phyloP scores from a whole-genome alignment of 1,284 basidiomycete genomes.

The Leccinum griseonigrum region DNA sequence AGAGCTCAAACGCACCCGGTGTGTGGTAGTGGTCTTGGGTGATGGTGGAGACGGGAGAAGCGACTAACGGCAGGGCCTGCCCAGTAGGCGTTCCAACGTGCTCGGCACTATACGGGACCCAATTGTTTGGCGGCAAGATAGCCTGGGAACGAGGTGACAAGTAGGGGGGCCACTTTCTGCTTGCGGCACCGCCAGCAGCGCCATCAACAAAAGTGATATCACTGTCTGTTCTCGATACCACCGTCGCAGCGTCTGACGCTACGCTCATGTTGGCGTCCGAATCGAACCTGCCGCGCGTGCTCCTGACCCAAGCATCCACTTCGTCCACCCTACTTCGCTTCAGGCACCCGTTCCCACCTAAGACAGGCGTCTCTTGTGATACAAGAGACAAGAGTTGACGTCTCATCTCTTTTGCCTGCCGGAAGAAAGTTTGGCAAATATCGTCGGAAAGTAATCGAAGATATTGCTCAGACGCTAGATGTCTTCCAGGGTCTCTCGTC shows the following conservation, averaged over 20 bases:
- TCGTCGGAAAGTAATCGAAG: conserved; percentile 28
- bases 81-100: conserved; percentile 10
- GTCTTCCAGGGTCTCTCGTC: conserved; percentile 15
- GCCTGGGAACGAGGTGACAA: neutral
- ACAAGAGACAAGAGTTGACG: conserved; percentile 18
- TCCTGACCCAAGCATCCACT: conserved; percentile 14
- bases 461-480: conserved; percentile 19
- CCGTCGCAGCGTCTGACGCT: conserved; percentile 9
- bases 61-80: conserved; percentile 25
- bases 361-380: conserved; percentile 4
- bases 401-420: conserved; percentile 26
- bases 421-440: conserved; percentile 20
- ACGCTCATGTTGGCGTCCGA: conserved; percentile 10
- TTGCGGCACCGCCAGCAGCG: neutral
- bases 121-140: neutral
- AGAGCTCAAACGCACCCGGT: conserved; percentile 3
- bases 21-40: neutral
- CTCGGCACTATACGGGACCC: neutral
- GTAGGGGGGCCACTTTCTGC: neutral
- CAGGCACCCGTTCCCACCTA: conserved; percentile 5
- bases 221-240: conserved; percentile 22
- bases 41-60: conserved; percentile 14
- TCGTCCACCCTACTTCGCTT: conserved; percentile 17
- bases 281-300: conserved; percentile 16
- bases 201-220: conserved; percentile 26